Conservation (phyloP, 2,329 filamentous ascomycete genomes). For the Fusarium coffeatum region DNA sequence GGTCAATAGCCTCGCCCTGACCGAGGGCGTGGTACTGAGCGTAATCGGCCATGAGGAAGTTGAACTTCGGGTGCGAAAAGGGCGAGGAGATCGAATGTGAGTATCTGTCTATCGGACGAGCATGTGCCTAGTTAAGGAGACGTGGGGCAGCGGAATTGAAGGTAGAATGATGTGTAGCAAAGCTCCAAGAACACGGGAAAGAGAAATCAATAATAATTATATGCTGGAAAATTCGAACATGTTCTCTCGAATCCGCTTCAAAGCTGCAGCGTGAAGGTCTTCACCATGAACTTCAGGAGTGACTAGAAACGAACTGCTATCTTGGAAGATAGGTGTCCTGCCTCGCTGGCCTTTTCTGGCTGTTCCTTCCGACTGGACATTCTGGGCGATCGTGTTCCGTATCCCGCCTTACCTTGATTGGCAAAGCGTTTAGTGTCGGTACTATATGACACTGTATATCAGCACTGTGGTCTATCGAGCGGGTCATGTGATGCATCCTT, state of each 20-base stretch:
- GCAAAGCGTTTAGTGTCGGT: conserved; percentile 30
- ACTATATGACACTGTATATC: conserved; percentile 15
- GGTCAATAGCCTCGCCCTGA: conserved; percentile 65
- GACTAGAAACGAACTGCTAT: conserved; percentile 29
- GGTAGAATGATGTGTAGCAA: conserved; percentile 22
- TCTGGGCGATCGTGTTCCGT: conserved; percentile 42
- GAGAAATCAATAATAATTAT: conserved; percentile 40
- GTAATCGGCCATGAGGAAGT: conserved; percentile 64
- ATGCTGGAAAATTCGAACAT: conserved; percentile 39
- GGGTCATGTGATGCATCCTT: conserved; percentile 40
- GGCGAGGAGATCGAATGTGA: conserved; percentile 37
- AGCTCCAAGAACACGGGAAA: conserved; percentile 30
- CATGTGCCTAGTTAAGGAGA: conserved; percentile 44
- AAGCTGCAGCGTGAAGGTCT: conserved; percentile 17
- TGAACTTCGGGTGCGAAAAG: conserved; percentile 20
- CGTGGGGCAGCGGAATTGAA: conserved; percentile 41
- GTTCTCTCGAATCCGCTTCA: conserved; percentile 37
- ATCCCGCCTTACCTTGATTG: conserved; percentile 45
- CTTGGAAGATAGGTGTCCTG: conserved; percentile 40
- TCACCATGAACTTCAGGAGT: conserved; percentile 27
- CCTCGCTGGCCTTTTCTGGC: conserved; percentile 49
- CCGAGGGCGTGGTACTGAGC: conserved; percentile 67
- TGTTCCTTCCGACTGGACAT: conserved; percentile 38
- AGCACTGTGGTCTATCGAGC: conserved; percentile 39
- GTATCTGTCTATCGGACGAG: conserved; percentile 44